These are phyloP conservation scores for Bipolaris gigantea DNA, from an alignment of 2,329 filamentous ascomycete genomes.

Conservation along the genomic window DNA sequence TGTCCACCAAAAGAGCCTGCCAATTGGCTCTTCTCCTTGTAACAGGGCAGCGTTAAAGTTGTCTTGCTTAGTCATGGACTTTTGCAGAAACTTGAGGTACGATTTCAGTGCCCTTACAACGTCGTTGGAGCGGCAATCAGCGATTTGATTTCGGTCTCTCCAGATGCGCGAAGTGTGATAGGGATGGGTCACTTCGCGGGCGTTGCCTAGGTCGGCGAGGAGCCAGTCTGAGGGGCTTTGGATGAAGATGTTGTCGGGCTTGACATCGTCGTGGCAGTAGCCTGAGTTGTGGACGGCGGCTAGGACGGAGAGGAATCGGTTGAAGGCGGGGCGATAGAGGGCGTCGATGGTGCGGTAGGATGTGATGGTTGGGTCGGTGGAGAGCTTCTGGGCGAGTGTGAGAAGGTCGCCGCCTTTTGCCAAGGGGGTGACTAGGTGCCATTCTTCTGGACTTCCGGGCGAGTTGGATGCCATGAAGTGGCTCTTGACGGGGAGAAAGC, in stretches of 20 bases:
- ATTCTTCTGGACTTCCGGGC: slow-evolving; percentile 11
- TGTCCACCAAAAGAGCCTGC: slow-evolving; percentile 34
- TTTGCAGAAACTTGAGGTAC: slow-evolving; percentile 30
- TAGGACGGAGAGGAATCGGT: slow-evolving; percentile 28
- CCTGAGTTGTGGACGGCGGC: slow-evolving; percentile 31
- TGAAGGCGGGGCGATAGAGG: slow-evolving; percentile 34
- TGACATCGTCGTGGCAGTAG: slow-evolving; percentile 46
- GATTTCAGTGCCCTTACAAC: slow-evolving; percentile 34
- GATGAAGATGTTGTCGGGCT: slow-evolving; percentile 41
- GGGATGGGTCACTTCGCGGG: slow-evolving; percentile 35
- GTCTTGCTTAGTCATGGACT: slow-evolving; percentile 9
- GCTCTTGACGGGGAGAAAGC: slow-evolving; percentile 23
- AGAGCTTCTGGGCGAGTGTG: slow-evolving; percentile 11
- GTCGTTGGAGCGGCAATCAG: slow-evolving; percentile 37
- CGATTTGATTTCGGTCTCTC: slow-evolving; percentile 26
- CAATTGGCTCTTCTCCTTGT: slow-evolving; percentile 19
- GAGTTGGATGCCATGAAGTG: slow-evolving; percentile 21
- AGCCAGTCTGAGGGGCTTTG: slow-evolving; percentile 29
- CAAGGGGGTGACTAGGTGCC: slow-evolving; percentile 28
- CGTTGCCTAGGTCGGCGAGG: slow-evolving; percentile 43
- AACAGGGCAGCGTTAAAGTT: slow-evolving; percentile 32
- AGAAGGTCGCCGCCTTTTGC: slow-evolving; percentile 18
- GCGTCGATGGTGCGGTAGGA: slow-evolving; percentile 26
- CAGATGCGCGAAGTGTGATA: slow-evolving; percentile 31
- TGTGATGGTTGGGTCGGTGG: background rate